Evolutionary conservation across 2,329 filamentous ascomycete species (phyloP), one percentile per base, ranked within the genome.

Genomic region (Xylaria sp.): DNA sequence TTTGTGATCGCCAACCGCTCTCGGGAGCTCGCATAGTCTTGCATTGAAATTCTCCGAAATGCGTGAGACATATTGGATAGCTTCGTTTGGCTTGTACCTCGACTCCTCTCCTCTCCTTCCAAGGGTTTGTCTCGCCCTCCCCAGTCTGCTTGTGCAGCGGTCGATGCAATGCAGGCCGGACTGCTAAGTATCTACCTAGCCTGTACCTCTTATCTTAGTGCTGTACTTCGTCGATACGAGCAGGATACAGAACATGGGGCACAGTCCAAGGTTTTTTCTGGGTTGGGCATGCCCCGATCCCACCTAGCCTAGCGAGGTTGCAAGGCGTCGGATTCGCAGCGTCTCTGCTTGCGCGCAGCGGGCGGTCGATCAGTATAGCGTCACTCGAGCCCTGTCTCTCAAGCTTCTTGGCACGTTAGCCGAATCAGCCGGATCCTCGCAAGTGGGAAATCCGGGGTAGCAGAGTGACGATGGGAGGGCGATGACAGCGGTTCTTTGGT

Each of bases 261-360:
- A 41, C 27, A 46, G 47, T 52, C 43, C 41, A 58, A 33, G n/a
- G 31, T 29, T 31, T 51, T 52, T 56, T 53, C 54, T 44, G 35
- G 48, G 43, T 43, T 59, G 38, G 55, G 49, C 47, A 43, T 58
- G 41, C 46, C 46, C 43, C 54, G 61, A 61, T 58, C 43, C 54
- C 58, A 61, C 55, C 53, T 64, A 59, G 61, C 65, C 67, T 68
- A 68, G 66, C 54, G 66, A 68, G 61, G 64, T 68, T 65, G 60
- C 64, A 68, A 67, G 65, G 55, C 61, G 49, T 60, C 38, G 49
- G 43, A 17, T 35, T 52, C 6, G 6, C 6, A 6, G 62, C 54
- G 53, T 51, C 43, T 58, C 44, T 52, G 58, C 49, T 58, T 51
- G 44, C 33, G 25, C 23, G 52, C 52, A 54, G 41, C 29, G 37